Base-by-base conservation (phyloP, 257 asterid species). In the Solanum megistacrolobum region DNA sequence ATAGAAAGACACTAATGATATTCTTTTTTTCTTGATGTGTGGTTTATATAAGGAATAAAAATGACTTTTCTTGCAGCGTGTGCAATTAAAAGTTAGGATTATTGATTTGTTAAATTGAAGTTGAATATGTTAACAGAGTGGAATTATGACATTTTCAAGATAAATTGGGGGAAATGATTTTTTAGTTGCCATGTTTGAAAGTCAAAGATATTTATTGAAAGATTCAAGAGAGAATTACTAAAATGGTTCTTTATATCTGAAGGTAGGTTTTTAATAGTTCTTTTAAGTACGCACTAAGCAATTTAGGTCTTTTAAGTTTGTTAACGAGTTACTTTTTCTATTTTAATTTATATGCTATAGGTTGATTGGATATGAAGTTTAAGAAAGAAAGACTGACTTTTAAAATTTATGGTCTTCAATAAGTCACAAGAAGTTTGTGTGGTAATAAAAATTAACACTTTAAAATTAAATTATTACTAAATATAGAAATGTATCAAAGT, bases 311-410 rank as follows among this genome's bases (percentile, higher is more conserved):
- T 18, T 55, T 18, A 55, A 18, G 65, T 6, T 18, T 55, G n/a
- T 18, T 18, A 55, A 55, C 0, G 9, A 55, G 65, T 52, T 20
- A 6, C 23, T 52, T 18, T 6, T 18, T 16, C 1, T 46, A 3
- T 48, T 16, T 5, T 2, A 52, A 16, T 16, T 16, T 18, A 52
- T 18, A 6, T 18, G n/a, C 6, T 52, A 14, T 18, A 52, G 2
- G 18, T 52, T 52, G n/a, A 52, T 52, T 52, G 0, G 0, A 18
- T 52, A 52, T 1, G 0, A 3, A 52, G 0, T 18, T 52, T 52
- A 16, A 18, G 4, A 18, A 52, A 16, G 0, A 1, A 52, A 18
- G 1, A 6, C 0, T 52, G 10, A 18, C 1, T 52, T 52, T 6
- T 48, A 14, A 48, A 48, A 48, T 48, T 48, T 48, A 14, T 48